phyloP scores from a whole-genome alignment of 495 filamentous ascomycete genomes.

The Neurospora africana region DNA sequence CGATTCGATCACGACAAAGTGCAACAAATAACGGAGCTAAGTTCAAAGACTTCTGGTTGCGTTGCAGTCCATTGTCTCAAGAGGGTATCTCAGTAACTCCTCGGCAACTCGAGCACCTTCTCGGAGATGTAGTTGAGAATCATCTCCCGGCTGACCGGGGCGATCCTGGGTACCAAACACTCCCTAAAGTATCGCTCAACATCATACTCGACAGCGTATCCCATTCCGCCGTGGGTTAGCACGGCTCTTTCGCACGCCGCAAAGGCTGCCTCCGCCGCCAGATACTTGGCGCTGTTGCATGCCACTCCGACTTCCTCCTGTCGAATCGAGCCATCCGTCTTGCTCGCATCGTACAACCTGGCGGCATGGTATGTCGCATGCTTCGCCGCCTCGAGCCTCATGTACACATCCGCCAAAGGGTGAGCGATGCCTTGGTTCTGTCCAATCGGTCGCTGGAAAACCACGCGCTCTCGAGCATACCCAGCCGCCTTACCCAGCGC shows the following conservation, averaged over 20 bases:
- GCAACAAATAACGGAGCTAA: background rate
- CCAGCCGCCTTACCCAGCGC: constrained; percentile 53
- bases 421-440: constrained; percentile 68
- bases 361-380: constrained; percentile 70
- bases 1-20: background rate
- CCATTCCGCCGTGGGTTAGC: constrained; percentile 62
- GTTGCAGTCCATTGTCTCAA: background rate
- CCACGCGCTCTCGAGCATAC: constrained; percentile 58
- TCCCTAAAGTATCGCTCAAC: constrained; percentile 70
- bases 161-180: constrained; percentile 63
- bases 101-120: constrained; percentile 51
- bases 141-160: constrained; percentile 71
- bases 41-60: background rate
- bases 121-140: constrained; percentile 71
- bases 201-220: constrained; percentile 69
- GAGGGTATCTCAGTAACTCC: constrained; percentile 30
- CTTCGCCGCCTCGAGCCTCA: constrained; percentile 73
- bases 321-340: constrained; percentile 42
- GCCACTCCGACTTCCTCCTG: constrained; percentile 59
- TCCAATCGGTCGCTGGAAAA: constrained; percentile 63
- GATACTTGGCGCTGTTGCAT: constrained; percentile 66
- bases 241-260: constrained; percentile 61
- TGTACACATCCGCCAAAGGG: constrained; percentile 62
- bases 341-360: constrained; percentile 54
- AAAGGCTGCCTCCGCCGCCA: constrained; percentile 72